Evolutionary conservation across 2,329 filamentous ascomycete genomes (phyloP).

Genomic region (Sporothrix phasma): DNA sequence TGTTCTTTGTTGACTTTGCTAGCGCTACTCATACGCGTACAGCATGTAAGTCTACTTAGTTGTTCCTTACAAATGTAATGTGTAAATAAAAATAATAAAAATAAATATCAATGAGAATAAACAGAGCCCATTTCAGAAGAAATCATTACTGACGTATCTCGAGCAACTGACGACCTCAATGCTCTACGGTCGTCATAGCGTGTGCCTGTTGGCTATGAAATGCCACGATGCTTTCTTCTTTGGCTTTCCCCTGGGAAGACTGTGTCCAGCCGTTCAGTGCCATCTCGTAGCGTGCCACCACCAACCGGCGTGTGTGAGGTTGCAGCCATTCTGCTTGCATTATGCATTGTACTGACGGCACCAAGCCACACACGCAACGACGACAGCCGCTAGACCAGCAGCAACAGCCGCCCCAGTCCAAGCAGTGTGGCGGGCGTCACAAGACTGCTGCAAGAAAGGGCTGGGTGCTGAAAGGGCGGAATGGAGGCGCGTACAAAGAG

Average conservation of each 20-base stretch:
- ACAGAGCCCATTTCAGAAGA: no score
- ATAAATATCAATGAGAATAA: no score
- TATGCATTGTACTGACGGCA: slow-evolving; percentile 5
- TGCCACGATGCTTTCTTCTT: no score
- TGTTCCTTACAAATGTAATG: no score
- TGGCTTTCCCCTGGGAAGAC: no score
- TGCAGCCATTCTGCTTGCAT: neutral
- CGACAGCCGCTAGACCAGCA: neutral
- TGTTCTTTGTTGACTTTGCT: no score
- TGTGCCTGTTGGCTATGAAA: neutral
- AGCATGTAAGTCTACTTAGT: no score
- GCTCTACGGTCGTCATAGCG: neutral
- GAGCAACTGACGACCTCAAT: neutral
- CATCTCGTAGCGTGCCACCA: neutral
- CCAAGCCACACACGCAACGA: slow-evolving; percentile 1
- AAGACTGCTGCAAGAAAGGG: neutral
- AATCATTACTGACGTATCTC: no score
- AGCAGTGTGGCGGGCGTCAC: neutral
- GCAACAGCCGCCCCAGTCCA: neutral
- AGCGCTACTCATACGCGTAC: no score
- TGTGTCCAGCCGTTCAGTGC: neutral
- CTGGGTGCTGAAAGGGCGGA: neutral
- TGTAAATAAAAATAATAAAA: no score
- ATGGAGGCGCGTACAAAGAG: neutral
- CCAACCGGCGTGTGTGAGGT: neutral